Conservation (phyloP, 305 asterid species). For the Coffea humblotiana region DNA sequence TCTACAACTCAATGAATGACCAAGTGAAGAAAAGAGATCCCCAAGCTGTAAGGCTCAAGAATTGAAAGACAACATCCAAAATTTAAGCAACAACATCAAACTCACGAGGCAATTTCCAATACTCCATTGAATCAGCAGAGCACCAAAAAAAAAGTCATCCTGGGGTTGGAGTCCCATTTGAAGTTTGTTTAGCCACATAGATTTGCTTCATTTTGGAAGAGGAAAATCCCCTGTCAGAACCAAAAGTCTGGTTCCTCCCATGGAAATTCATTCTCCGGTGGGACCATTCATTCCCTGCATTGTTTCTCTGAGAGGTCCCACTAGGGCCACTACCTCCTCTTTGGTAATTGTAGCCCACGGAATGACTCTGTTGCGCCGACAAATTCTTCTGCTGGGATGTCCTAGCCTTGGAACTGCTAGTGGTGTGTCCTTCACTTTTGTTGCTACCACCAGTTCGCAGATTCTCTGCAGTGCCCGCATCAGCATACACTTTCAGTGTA, state of each 20-base stretch:
- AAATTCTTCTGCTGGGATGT: slow-evolving; percentile 51
- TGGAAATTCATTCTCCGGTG: slow-evolving; percentile 75
- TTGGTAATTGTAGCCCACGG: slow-evolving; percentile 50
- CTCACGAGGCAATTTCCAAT: background rate
- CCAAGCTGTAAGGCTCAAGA: background rate
- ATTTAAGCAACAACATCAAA: slow-evolving; percentile 3
- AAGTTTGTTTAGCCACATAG: slow-evolving; percentile 81
- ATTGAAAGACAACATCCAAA: background rate
- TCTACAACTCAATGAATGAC: background rate
- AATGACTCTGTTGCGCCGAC: slow-evolving; percentile 47
- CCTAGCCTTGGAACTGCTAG: slow-evolving; percentile 42
- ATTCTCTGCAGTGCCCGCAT: slow-evolving; percentile 37
- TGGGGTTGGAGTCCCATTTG: slow-evolving; percentile 41
- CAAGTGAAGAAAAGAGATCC: slow-evolving; percentile 3
- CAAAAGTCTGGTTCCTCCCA: slow-evolving; percentile 64
- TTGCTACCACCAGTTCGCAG: slow-evolving; percentile 26
- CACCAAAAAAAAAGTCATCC: slow-evolving; percentile 25
- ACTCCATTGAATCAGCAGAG: background rate
- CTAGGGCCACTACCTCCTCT: slow-evolving; percentile 45
- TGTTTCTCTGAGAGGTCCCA: slow-evolving; percentile 47
- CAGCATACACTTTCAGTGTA: background rate
- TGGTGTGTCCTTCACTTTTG: slow-evolving; percentile 34
- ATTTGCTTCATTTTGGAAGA: slow-evolving; percentile 75
- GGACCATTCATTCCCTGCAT: slow-evolving; percentile 58
- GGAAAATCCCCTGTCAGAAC: slow-evolving; percentile 55